phyloP scores from a whole-genome alignment of 345 rosid species.

The Salix exigua region DNA sequence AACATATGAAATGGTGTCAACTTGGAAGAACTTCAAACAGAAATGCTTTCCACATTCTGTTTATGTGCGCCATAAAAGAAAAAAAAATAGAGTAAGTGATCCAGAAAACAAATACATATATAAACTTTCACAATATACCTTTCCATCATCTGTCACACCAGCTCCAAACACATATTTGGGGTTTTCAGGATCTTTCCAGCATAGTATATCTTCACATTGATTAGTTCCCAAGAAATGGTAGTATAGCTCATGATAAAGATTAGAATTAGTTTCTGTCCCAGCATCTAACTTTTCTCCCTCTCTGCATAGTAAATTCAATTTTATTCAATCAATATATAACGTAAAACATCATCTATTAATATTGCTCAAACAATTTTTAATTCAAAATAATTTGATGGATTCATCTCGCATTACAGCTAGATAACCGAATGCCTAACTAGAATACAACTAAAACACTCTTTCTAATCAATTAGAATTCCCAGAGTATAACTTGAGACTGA shows the following conservation, averaged over 20 bases:
- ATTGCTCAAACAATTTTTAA: background rate
- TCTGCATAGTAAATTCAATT: conserved; percentile 34
- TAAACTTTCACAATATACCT: conserved; percentile 39
- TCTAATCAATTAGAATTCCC: background rate
- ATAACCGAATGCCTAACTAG: background rate
- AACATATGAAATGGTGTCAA: conserved; percentile 10
- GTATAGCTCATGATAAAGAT: conserved; percentile 70
- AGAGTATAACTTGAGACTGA: background rate
- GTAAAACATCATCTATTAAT: background rate
- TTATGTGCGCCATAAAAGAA: background rate
- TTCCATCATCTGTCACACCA: conserved; percentile 76
- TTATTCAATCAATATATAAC: background rate
- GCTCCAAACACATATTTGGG: conserved; percentile 59
- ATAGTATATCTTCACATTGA: conserved; percentile 80
- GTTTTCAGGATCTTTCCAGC: conserved; percentile 84
- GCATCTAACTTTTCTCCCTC: conserved; percentile 80
- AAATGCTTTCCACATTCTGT: background rate
- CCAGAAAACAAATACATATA: background rate
- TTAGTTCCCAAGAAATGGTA: conserved; percentile 76
- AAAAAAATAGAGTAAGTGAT: background rate
- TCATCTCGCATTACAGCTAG: background rate
- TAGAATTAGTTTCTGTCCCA: conserved; percentile 85
- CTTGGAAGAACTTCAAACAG: background rate
- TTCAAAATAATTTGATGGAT: background rate
- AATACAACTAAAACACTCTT: background rate